Evolutionary conservation across 2,329 filamentous ascomycete genomes (phyloP).

Genomic region (Aspergillus quadricinctus): DNA sequence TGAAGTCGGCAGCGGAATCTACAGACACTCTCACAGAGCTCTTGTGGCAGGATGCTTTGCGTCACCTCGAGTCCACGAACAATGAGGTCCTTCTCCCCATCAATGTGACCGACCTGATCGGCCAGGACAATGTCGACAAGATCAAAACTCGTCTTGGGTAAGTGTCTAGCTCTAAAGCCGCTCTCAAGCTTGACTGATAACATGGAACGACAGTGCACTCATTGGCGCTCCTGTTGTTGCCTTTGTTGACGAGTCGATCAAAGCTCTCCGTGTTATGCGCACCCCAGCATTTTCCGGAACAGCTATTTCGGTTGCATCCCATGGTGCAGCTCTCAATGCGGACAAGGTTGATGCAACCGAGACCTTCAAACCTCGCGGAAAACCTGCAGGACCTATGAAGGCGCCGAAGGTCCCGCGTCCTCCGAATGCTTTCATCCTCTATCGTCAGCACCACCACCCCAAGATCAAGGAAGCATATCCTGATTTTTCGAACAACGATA

Average conservation of each 20-base stretch:
- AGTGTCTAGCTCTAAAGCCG: slow-evolving; percentile 2
- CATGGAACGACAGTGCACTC: slow-evolving; percentile 16
- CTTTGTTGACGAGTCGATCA: slow-evolving; percentile 25
- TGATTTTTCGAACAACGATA: slow-evolving; percentile 43
- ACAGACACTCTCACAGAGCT: slow-evolving; percentile 19
- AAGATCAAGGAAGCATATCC: slow-evolving; percentile 36
- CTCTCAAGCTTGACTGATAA: slow-evolving; percentile 5
- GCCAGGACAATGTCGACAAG: slow-evolving; percentile 25
- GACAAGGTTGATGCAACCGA: slow-evolving; percentile 2
- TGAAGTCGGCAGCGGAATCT: slow-evolving; percentile 10
- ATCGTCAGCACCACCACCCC: slow-evolving; percentile 39
- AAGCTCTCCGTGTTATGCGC: slow-evolving; percentile 27
- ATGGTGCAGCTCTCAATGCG: slow-evolving; percentile 13
- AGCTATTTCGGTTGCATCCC: slow-evolving; percentile 19
- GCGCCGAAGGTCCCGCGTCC: slow-evolving; percentile 40
- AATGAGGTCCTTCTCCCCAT: slow-evolving; percentile 30
- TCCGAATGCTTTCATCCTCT: slow-evolving; percentile 45
- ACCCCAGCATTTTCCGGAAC: slow-evolving; percentile 21
- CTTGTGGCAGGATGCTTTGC: slow-evolving; percentile 29
- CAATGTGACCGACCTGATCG: slow-evolving; percentile 27
- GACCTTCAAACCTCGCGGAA: slow-evolving; percentile 5
- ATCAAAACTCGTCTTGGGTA: slow-evolving; percentile 30
- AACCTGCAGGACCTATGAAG: slow-evolving; percentile 13
- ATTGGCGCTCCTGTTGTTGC: slow-evolving; percentile 23
- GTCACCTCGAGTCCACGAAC: slow-evolving; percentile 26